Conservation (phyloP, 495 filamentous ascomycete species). For the Saxispiralis lemnorum region DNA sequence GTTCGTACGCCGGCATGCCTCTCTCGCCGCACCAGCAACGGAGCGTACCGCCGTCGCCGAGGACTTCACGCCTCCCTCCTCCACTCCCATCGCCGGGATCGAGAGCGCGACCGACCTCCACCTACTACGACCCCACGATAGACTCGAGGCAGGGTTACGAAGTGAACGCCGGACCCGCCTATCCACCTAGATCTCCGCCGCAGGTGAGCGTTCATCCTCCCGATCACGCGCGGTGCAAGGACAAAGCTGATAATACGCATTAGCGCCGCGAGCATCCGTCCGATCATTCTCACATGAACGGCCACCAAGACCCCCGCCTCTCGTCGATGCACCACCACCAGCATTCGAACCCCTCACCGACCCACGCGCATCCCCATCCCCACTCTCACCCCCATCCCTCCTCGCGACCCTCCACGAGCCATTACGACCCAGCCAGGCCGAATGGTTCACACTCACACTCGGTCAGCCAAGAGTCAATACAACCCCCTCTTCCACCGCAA, state of each 20-base stretch:
- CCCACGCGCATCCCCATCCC: neutral
- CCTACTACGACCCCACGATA: conserved; percentile 32
- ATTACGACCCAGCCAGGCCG: conserved; percentile 10
- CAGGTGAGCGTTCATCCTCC: conserved; percentile 18
- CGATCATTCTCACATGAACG: conserved; percentile 3
- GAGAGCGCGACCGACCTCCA: conserved; percentile 21
- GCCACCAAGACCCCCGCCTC: conserved; percentile 1
- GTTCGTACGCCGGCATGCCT: conserved; percentile 10
- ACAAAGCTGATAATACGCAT: neutral
- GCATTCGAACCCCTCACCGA: neutral
- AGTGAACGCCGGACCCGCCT: conserved; percentile 16
- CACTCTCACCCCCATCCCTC: neutral
- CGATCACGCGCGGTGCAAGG: neutral
- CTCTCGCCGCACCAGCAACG: conserved; percentile 11
- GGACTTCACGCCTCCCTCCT: conserved; percentile 19
- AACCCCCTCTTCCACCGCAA: neutral
- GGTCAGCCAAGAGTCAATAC: neutral
- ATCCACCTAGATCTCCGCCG: conserved; percentile 22
- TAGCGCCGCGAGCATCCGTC: neutral
- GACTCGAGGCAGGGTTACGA: conserved; percentile 18
- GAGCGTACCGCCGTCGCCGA: conserved; percentile 18
- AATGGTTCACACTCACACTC: neutral
- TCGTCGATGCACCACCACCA: neutral
- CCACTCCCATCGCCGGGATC: conserved; percentile 18
- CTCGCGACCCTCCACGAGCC: conserved; percentile 10